These are phyloP conservation scores for Alternaria conjuncta DNA, from an alignment of 2,329 filamentous ascomycete genomes.

Conservation along the genomic window DNA sequence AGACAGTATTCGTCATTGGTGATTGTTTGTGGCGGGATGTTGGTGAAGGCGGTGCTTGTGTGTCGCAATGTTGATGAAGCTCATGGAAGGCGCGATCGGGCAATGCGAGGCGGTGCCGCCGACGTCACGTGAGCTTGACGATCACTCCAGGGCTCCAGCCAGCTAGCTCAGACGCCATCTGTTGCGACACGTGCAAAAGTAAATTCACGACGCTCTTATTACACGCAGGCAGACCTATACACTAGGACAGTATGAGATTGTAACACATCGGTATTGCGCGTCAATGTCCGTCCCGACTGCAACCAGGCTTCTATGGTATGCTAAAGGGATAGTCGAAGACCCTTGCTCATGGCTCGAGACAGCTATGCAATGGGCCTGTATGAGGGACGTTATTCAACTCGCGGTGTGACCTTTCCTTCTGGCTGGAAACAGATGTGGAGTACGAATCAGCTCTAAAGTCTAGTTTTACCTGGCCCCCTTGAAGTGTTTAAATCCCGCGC, in stretches of 20 bases:
- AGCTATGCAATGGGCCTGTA: neutral
- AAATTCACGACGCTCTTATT: neutral
- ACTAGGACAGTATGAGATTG: neutral
- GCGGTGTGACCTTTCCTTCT: neutral
- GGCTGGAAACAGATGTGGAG: neutral
- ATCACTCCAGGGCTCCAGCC: conserved; percentile 1
- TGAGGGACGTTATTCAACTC: neutral
- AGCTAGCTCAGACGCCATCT: neutral
- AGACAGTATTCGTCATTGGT: neutral
- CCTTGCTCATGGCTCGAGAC: conserved; percentile 9
- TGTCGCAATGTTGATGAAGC: conserved; percentile 35
- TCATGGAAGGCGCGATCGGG: conserved; percentile 35
- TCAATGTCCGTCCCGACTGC: neutral
- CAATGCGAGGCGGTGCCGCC: conserved; percentile 27
- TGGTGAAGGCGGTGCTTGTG: conserved; percentile 20
- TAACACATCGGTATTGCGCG: neutral
- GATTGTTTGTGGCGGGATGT: conserved; percentile 1
- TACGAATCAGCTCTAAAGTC: neutral
- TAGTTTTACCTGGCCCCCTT: neutral
- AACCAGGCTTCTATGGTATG: conserved; percentile 7
- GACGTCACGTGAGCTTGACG: conserved; percentile 23
- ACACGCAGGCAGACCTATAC: neutral
- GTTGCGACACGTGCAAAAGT: neutral
- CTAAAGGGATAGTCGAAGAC: conserved; percentile 13
- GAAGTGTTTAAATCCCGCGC: neutral